phyloP scores from a whole-genome alignment of 78 protist genomes.

The Emiliania huxleyi region DNA sequence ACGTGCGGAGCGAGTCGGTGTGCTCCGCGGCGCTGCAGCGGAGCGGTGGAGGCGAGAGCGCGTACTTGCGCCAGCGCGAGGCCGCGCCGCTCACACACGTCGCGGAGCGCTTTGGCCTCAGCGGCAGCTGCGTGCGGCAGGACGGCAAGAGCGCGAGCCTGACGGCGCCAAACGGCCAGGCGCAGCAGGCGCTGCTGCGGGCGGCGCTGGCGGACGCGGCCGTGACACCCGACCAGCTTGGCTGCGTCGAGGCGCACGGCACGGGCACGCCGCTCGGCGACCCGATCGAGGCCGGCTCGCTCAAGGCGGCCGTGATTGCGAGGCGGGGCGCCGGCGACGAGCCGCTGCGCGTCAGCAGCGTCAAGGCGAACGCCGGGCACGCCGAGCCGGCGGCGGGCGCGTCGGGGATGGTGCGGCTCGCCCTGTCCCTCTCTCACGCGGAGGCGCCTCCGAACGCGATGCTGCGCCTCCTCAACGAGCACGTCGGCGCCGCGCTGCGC shows the following conservation, averaged over 20 bases:
- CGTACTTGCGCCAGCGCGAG: no score
- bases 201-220: background rate
- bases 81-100: background rate
- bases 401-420: background rate
- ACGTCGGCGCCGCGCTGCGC: background rate
- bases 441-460: background rate
- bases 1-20: constrained; percentile 80
- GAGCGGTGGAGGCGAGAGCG: no score
- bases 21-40: constrained; percentile 15
- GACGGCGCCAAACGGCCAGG: constrained; percentile 66
- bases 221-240: background rate
- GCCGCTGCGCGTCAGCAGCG: constrained; percentile 39
- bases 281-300: background rate
- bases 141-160: constrained; percentile 64
- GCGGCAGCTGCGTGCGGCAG: background rate
- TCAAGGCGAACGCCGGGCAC: constrained; percentile 77
- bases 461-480: background rate
- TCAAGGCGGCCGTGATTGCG: background rate
- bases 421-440: background rate
- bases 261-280: constrained; percentile 5
- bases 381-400: constrained; percentile 54
- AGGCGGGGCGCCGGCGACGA: background rate
- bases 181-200: constrained; percentile 64
- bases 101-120: background rate
- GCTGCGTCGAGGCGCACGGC: background rate